Evolutionary conservation across 2,329 filamentous ascomycete species (phyloP), one percentile per base, ranked within the genome.

Genomic region (Colletotrichum spaethianum): DNA sequence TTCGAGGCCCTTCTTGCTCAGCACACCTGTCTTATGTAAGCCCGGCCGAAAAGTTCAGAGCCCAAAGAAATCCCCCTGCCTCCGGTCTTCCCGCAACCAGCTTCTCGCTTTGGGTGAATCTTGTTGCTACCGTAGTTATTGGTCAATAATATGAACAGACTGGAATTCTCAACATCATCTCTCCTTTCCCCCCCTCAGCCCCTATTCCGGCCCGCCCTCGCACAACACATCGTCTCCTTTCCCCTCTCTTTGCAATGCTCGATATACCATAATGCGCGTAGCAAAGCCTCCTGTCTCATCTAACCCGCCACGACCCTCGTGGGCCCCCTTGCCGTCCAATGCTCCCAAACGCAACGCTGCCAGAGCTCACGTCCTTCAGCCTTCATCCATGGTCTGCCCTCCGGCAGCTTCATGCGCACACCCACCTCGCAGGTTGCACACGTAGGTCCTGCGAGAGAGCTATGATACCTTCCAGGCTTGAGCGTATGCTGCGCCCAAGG

Each of bases 11-110:
- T 36, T 36, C 33, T 36, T 36, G 33, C 33, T 2, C 33, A 9
- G 8, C 33, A 36, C 11, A 11, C 11, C 8, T 36, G 33, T 8
- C 33, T 9, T 36, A 36, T 36, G 33, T 36, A 36, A 36, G 33
- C 33, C 33, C 2, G 33, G 33, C 14, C 42, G 8, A 44, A n/a
- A n/a, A n/a, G n/a, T n/a, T n/a, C n/a, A n/a, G n/a, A n/a, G n/a
- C n/a, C n/a, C n/a, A n/a, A n/a, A n/a, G n/a, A n/a, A n/a, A n/a
- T n/a, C n/a, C n/a, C n/a, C 60, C 62, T 66, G 62, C 46, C 60
- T 70, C 62, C 67, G 62, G 67, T 56, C 67, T 50, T 33, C 57
- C 68, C 63, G 63, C 62, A 67, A 42, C 28, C 46, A 44, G 56
- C 48, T 12, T 31, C n/a, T 57, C 14, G 16, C 7, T 59, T 16